Base-by-base conservation (phyloP, 805 yeast genomes). In the Tetrapisispora fleetii region DNA sequence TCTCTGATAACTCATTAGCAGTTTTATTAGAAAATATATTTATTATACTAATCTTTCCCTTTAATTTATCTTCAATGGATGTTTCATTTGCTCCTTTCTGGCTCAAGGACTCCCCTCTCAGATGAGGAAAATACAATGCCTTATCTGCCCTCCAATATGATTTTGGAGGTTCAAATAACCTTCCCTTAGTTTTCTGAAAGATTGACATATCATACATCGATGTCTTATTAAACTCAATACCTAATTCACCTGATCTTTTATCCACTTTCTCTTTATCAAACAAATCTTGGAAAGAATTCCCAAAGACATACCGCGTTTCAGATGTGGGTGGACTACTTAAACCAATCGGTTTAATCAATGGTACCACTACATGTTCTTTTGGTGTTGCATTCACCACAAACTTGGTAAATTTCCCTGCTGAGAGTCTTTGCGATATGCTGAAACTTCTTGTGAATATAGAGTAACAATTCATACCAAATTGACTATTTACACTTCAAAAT, bases 81-180 rank as follows among this genome's bases (percentile, higher is more conserved):
- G 45, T 46, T 2, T 54, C 52, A 22, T 57, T 59, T 17, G 54
- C 52, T 19, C 56, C 58, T 21, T 58, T 50, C 16, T 71, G 73
- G 3, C 57, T 50, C 36, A 88, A 60, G 1, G 81, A 72, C 21
- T 71, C 72, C 0, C 82, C 91, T 24, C 67, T 62, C 50, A 91
- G 71, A 59, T 89, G 89, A 10, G 98, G 96, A 68, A 93, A 87
- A 62, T 79, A 93, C 43, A 79, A 67, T 0, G 97, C 74, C 58
- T 77, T 83, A 8, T 85, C 90, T 13, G 72, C 67, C 51, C 77
- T 78, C 76, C 91, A 90, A 56, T 77, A 83, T 1, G 89, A 78
- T n/a, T 77, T 72, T 1, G 98, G 98, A 0, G 96, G 78, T 17
- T 75, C 70, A 69, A 89, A 93, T 53, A 90, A 73, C 67, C 89